Conservation (phyloP, 2,329 filamentous ascomycete species). For the Aotearoamyces nothofagi region DNA sequence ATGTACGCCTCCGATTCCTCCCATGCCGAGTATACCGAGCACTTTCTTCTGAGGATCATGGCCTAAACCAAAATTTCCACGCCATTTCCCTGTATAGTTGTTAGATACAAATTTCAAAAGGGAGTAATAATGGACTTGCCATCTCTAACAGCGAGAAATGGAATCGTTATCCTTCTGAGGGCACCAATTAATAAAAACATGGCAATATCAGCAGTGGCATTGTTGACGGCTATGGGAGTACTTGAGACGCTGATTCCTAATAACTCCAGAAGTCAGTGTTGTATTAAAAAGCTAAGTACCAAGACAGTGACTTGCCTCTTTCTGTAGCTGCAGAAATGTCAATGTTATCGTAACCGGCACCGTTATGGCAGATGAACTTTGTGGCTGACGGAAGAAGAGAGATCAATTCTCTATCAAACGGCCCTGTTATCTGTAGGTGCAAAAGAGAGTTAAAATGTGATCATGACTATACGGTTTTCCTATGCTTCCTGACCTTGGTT, state of each 20-base stretch:
- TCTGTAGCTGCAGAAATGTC: slow-evolving; percentile 53
- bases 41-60: slow-evolving; percentile 60
- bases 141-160: slow-evolving; percentile 2
- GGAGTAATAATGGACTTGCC: slow-evolving; percentile 1
- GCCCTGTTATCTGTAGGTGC: slow-evolving; percentile 36
- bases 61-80: slow-evolving; percentile 12
- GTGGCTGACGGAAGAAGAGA: slow-evolving; percentile 31
- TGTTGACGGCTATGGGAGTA: slow-evolving; percentile 58
- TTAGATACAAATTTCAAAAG: slow-evolving; percentile 1
- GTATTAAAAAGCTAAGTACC: too few species aligned
- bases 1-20: slow-evolving; percentile 74
- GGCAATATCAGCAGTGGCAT: slow-evolving; percentile 63
- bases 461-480: too few species aligned
- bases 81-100: slow-evolving; percentile 33
- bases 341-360: slow-evolving; percentile 71
- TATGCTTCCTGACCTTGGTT: too few species aligned
- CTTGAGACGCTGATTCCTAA: slow-evolving; percentile 52
- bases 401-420: slow-evolving; percentile 51
- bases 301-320: slow-evolving; percentile 28
- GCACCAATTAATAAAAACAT: slow-evolving; percentile 69
- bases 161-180: slow-evolving; percentile 50
- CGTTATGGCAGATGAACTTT: slow-evolving; percentile 40
- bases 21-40: slow-evolving; percentile 68
- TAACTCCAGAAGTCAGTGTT: background rate
- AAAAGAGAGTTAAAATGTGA: too few species aligned